phyloP scores from a whole-genome alignment of 2,329 filamentous ascomycete species.

The Cladosporium austrohemisphaericum region DNA sequence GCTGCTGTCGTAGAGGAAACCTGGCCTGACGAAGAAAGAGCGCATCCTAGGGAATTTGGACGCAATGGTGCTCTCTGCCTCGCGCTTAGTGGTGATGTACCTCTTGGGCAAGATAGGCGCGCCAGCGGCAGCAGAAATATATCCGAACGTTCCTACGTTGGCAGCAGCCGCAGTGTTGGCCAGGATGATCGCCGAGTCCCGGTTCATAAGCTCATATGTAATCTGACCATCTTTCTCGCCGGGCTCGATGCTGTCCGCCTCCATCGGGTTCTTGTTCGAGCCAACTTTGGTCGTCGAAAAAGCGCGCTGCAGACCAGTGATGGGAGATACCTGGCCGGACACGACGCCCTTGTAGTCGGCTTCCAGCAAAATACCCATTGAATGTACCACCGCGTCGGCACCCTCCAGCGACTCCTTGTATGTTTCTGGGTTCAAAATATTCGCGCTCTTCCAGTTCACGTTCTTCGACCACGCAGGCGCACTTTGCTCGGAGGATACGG shows the following conservation, averaged over 20 bases:
- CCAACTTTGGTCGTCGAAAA: constrained; percentile 64
- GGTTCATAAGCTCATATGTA: constrained; percentile 97
- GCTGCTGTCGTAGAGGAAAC: constrained; percentile 84
- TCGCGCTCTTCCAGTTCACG: constrained; percentile 82
- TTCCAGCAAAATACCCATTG: constrained; percentile 92
- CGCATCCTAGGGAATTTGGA: constrained; percentile 71
- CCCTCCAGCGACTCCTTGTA: constrained; percentile 73
- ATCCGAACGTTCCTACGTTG: constrained; percentile 69
- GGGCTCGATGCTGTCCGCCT: constrained; percentile 59
- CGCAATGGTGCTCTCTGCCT: constrained; percentile 76
- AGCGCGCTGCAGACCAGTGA: constrained; percentile 71
- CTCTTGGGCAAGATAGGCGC: constrained; percentile 78
- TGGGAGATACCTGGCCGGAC: constrained; percentile 75
- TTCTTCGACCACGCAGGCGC: constrained; percentile 77
- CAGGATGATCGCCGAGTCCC: constrained; percentile 78
- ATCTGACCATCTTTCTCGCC: constrained; percentile 69
- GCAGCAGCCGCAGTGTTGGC: constrained; percentile 69
- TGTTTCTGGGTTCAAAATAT: constrained; percentile 77
- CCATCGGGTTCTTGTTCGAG: constrained; percentile 64
- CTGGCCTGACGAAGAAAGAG: constrained; percentile 75
- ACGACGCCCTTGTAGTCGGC: constrained; percentile 96
- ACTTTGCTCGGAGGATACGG: constrained; percentile 65
- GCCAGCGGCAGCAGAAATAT: constrained; percentile 82
- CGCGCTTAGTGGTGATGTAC: constrained; percentile 88
- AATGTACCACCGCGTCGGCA: constrained; percentile 85